Evolutionary conservation across 805 yeast species (phyloP), one percentile per base, ranked within the genome.

Genomic region (Danielozyma ontarioensis): DNA sequence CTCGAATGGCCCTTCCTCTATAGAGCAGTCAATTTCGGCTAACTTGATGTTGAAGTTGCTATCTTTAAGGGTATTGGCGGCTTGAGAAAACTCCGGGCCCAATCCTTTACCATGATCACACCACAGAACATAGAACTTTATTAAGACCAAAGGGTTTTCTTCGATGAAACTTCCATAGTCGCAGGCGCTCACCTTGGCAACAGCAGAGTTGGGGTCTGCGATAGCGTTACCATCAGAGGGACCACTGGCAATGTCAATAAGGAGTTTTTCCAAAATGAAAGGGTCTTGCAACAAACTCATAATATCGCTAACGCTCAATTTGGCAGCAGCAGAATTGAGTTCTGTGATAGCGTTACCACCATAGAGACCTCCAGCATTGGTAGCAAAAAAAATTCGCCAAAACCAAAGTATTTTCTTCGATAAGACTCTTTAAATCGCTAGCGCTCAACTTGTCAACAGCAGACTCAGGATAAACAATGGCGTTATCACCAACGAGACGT

Each of bases 91-190:
- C 59, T 86, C 81, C 22, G 96, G 96, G 10, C 87, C 95, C 44
- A 86, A 65, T 31, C 74, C 74, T 70, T 89, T 87, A 73, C 97
- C 89, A 67, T 89, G 90, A 13, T 96, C 96, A 72, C 97, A 89
- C 97, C 97, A 90, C 57, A 97, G 95, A 13, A 95, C 95, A 58
- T 80, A 86, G 63, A 86, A 86, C 62, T 86, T 95, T 14, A 90
- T 83, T 41, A 86, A 64, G 15, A 86, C 94, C 46, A 89, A 70
- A 23, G 87, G 83, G 66, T 89, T 83, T 35, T 72, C 76, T 31
- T 65, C 61, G 44, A 90, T 62, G 59, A 84, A 86, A 12, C 69
- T 58, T 36, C 74, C 72, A 56, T 85, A 90, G 38, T 72, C 73
- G 25, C 71, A 78, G 14, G 79, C 63, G 25, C 83, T 75, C 44